Conservation (phyloP, 2,329 filamentous ascomycete species). For the Zalaria obscura region DNA sequence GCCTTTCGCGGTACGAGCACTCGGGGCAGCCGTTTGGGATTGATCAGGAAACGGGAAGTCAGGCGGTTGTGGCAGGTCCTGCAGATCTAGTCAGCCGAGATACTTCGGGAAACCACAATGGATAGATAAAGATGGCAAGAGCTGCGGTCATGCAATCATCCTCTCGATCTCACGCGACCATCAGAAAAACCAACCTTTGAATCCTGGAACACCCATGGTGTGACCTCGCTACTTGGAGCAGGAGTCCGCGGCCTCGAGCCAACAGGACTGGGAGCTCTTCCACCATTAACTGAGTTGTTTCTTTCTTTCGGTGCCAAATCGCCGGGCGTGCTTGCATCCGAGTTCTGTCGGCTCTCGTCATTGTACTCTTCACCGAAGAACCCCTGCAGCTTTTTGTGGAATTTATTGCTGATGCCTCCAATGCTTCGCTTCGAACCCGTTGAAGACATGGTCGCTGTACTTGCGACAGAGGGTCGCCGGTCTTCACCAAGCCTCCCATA, state of each 20-base stretch:
- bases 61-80: neutral
- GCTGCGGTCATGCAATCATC: no score
- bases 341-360: conserved; percentile 50
- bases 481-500: conserved; percentile 46
- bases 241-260: conserved; percentile 61
- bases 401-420: conserved; percentile 40
- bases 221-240: conserved; percentile 59
- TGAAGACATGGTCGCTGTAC: conserved; percentile 75
- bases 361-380: conserved; percentile 86
- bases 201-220: conserved; percentile 88
- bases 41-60: no score
- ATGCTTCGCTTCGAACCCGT: conserved; percentile 63
- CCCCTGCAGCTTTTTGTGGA: conserved; percentile 69
- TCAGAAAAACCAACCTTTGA: neutral
- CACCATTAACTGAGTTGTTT: conserved; percentile 55
- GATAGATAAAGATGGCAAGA: no score
- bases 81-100: no score
- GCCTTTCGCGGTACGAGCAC: conserved; percentile 6
- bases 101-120: no score
- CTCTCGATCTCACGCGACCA: no score
- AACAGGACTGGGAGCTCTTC: conserved; percentile 53
- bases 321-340: conserved; percentile 46
- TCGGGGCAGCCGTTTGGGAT: no score
- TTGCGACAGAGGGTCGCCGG: conserved; percentile 75
- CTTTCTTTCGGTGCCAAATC: conserved; percentile 46